These are phyloP conservation scores for Cryphonectria japonica DNA, from an alignment of 2,329 filamentous ascomycete species.

Conservation along the genomic window DNA sequence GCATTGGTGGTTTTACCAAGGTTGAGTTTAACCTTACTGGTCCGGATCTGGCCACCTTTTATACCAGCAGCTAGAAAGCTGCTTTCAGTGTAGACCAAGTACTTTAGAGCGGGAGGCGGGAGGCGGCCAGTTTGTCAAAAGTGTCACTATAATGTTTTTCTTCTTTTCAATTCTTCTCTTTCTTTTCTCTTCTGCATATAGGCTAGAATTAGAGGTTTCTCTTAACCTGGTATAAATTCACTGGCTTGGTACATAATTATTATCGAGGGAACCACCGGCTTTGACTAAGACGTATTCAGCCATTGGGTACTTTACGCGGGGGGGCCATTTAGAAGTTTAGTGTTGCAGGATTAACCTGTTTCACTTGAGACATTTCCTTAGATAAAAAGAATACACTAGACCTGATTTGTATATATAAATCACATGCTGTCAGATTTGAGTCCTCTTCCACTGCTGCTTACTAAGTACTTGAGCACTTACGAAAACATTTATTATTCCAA, in stretches of 20 bases:
- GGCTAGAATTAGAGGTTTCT: not conserved
- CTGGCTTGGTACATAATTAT: not conserved
- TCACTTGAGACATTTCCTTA: not conserved
- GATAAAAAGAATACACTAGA: not conserved
- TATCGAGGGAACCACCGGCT: too few relatives aligned
- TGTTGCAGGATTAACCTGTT: not conserved
- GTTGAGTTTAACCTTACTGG: conserved; percentile 1
- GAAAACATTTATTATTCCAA: not conserved
- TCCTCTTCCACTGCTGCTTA: not conserved
- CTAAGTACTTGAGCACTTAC: not conserved
- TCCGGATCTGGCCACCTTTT: not conserved
- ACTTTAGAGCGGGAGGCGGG: too few relatives aligned
- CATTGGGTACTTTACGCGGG: not conserved
- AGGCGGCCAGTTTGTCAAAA: too few relatives aligned
- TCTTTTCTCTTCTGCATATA: not conserved
- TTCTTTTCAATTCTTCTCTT: not conserved
- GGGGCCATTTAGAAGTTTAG: too few relatives aligned
- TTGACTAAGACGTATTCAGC: not conserved
- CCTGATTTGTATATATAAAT: not conserved
- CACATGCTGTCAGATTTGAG: not conserved
- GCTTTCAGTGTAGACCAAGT: not conserved
- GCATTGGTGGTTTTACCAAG: conserved; percentile 6
- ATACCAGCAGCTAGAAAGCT: not conserved
- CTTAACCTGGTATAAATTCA: not conserved
- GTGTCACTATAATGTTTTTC: too few relatives aligned